Percentiles rank a stretch among this genome's conserved stretches.
Conservation (phyloP, 768 basidiomycete genomes). For the Mycena amicta region DNA sequence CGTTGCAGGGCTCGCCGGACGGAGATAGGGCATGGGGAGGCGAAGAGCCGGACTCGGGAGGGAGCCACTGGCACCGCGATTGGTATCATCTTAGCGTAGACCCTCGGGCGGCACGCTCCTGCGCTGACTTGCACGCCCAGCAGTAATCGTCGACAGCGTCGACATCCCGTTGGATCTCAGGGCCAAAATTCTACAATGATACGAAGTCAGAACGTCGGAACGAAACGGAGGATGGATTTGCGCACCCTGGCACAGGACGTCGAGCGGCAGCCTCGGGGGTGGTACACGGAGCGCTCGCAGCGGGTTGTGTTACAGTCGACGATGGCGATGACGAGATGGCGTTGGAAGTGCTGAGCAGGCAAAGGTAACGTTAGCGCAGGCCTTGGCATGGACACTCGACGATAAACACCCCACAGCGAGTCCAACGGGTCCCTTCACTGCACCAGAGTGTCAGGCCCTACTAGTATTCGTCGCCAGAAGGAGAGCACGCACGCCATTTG, state of each 20-base stretch:
- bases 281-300: conserved; percentile 67
- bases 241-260: conserved; percentile 61
- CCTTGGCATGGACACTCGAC: background rate
- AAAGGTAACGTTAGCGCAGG: conserved; percentile 4
- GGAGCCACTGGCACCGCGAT: too few relatives aligned
- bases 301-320: conserved; percentile 68
- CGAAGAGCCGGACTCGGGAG: too few relatives aligned
- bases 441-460: conserved; percentile 10
- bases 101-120: conserved; percentile 28
- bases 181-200: conserved; percentile 65
- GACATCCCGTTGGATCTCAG: conserved; percentile 68
- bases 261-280: conserved; percentile 57
- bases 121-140: conserved; percentile 66
- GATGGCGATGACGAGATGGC: conserved; percentile 72
- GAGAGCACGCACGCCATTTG: conserved; percentile 60
- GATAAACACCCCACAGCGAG: conserved; percentile 61
- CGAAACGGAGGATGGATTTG: background rate
- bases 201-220: background rate
- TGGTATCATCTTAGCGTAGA: too few relatives aligned
- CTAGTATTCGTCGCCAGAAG: conserved; percentile 15
- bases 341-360: conserved; percentile 69
- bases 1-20: too few relatives aligned
- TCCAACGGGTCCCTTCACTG: conserved; percentile 80
- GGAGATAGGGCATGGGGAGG: too few relatives aligned
- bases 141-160: conserved; percentile 75